Evolutionary conservation across 169 alveolate species (phyloP).

Genomic region (Eimeria tenella): DNA sequence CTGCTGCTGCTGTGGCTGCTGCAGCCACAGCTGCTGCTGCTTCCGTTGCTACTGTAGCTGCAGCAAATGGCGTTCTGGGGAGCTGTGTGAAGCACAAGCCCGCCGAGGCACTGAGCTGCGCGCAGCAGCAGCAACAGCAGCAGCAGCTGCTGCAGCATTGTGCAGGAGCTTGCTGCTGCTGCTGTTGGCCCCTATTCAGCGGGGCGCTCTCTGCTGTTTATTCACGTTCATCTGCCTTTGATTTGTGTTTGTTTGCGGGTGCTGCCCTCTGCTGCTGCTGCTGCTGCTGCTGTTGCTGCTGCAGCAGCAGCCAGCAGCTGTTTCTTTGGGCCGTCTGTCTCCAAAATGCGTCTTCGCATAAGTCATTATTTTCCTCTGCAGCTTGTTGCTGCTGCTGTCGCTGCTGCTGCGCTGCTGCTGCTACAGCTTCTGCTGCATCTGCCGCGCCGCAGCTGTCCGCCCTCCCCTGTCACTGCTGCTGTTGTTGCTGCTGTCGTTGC

Average conservation of each 20-base stretch:
- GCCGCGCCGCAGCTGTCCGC: background rate
- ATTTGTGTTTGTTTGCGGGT: background rate
- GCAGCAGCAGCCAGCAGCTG: background rate
- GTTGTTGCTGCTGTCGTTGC: background rate
- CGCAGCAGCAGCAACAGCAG: slow-evolving; percentile 46
- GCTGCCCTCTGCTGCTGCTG: background rate
- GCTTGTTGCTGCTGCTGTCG: background rate
- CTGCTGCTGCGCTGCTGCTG: background rate
- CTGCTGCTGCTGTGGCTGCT: slow-evolving; percentile 5
- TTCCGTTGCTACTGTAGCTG: background rate
- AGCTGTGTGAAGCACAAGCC: background rate
- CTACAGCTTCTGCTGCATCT: background rate
- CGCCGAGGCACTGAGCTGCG: background rate
- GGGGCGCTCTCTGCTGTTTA: background rate
- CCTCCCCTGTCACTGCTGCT: background rate
- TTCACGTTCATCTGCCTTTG: background rate
- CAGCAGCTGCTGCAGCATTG: background rate
- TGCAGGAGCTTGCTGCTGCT: too few relatives aligned
- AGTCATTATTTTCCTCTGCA: too few relatives aligned
- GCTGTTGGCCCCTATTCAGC: background rate
- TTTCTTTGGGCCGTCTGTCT: too few relatives aligned
- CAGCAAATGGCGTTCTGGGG: background rate
- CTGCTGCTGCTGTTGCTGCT: background rate
- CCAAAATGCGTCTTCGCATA: too few relatives aligned
- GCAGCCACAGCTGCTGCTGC: background rate